A percentile compares a stretch with the other conserved stretches of the same genome.
phyloP scores from a whole-genome alignment of 768 basidiomycete genomes.

The Lactarius akahatsu region DNA sequence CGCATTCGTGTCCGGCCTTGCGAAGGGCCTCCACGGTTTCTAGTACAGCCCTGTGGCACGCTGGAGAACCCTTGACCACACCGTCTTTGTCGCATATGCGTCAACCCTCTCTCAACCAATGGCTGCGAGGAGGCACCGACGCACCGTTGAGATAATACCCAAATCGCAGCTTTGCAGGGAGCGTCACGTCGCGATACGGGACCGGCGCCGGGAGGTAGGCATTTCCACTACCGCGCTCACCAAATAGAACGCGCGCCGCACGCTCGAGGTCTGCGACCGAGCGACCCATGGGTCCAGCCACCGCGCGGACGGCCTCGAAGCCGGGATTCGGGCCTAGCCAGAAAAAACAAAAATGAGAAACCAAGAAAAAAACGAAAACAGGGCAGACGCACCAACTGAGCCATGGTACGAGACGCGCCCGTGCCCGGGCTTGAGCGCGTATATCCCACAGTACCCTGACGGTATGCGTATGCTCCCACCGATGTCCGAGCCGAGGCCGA shows the following conservation, averaged over 20 bases:
- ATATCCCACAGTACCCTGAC: slow-evolving; percentile 73
- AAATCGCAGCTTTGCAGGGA: slow-evolving; percentile 62
- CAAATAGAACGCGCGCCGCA: slow-evolving; percentile 52
- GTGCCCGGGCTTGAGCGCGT: slow-evolving; percentile 67
- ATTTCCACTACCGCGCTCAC: slow-evolving; percentile 33
- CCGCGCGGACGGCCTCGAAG: slow-evolving; percentile 61
- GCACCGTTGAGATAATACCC: slow-evolving; percentile 69
- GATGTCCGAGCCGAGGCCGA: slow-evolving; percentile 83
- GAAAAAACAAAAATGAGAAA: background rate
- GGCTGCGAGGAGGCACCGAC: background rate
- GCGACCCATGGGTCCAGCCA: slow-evolving; percentile 66
- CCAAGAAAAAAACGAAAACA: slow-evolving; percentile 5
- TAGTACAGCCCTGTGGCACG: slow-evolving; percentile 38
- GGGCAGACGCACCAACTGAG: slow-evolving; percentile 40
- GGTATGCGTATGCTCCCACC: slow-evolving; percentile 86
- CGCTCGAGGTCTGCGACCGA: slow-evolving; percentile 71
- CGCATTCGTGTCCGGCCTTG: slow-evolving; percentile 43
- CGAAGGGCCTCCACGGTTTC: slow-evolving; percentile 39
- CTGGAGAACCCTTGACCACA: slow-evolving; percentile 25
- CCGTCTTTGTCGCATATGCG: slow-evolving; percentile 3
- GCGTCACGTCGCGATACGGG: slow-evolving; percentile 55
- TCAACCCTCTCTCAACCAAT: slow-evolving; percentile 20
- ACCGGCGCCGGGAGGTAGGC: slow-evolving; percentile 44
- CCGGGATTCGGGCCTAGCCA: slow-evolving; percentile 56
- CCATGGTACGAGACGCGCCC: slow-evolving; percentile 57